phyloP scores from a whole-genome alignment of 495 filamentous ascomycete genomes.

The Apiosordaria backusii region DNA sequence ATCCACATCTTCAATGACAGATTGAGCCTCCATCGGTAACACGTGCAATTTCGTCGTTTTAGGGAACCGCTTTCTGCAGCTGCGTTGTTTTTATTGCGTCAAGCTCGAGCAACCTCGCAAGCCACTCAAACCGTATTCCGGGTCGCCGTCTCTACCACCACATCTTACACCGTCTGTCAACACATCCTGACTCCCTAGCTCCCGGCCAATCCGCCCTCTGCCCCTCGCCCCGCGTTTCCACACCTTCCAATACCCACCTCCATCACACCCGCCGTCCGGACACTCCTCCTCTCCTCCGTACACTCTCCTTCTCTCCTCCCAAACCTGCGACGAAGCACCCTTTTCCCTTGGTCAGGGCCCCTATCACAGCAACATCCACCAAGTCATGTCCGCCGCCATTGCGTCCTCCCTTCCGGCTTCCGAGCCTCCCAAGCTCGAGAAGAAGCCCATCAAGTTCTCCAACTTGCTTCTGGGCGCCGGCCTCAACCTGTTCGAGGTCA shows the following conservation, averaged over 20 bases:
- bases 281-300: not conserved
- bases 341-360: conserved; percentile 91
- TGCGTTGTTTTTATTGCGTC: not conserved
- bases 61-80: not conserved
- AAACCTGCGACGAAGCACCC: conserved; percentile 72
- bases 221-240: conserved; percentile 10
- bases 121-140: conserved; percentile 1
- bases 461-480: conserved; percentile 95
- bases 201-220: not conserved
- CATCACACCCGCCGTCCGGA: not conserved
- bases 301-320: conserved; percentile 19
- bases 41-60: conserved; percentile 33
- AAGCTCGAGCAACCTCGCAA: not conserved
- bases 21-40: conserved; percentile 30
- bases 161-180: too few species aligned
- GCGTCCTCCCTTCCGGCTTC: conserved; percentile 50
- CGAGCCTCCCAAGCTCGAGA: conserved; percentile 65
- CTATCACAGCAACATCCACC: conserved; percentile 48
- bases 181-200: not conserved
- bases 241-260: conserved; percentile 8
- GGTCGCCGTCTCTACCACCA: not conserved
- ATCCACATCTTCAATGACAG: conserved; percentile 14
- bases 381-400: conserved; percentile 58
- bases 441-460: conserved; percentile 99
- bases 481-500: conserved; percentile 93